phyloP scores from a whole-genome alignment of 176 grass and related monocot species.

The maize (Zea mays) region Zm-B73-REFERENCE-NAM-5.0 NC_050097.1:226850001-226850500 shows the following conservation, averaged over 20 bases:
- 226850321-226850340: constrained; percentile 6
- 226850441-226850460: constrained; percentile 85
- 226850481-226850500: constrained; percentile 70
- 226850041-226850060: background rate
- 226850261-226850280: background rate
- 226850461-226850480: constrained; percentile 65
- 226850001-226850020: background rate
- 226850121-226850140: background rate
- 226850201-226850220: background rate
- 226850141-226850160: background rate
- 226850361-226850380: constrained; percentile 73
- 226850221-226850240: background rate
- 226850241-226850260: background rate
- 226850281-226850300: background rate
- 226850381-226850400: constrained; percentile 68
- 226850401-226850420: constrained; percentile 71
- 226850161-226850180: constrained; percentile 11
- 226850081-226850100: background rate
- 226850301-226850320: background rate
- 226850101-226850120: background rate
- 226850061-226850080: too few relatives aligned
- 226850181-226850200: background rate
- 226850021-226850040: background rate
- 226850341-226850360: constrained; percentile 82
- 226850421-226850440: constrained; percentile 58